Conservation (phyloP, 2,329 filamentous ascomycete species). For the Lojkania enalia region DNA sequence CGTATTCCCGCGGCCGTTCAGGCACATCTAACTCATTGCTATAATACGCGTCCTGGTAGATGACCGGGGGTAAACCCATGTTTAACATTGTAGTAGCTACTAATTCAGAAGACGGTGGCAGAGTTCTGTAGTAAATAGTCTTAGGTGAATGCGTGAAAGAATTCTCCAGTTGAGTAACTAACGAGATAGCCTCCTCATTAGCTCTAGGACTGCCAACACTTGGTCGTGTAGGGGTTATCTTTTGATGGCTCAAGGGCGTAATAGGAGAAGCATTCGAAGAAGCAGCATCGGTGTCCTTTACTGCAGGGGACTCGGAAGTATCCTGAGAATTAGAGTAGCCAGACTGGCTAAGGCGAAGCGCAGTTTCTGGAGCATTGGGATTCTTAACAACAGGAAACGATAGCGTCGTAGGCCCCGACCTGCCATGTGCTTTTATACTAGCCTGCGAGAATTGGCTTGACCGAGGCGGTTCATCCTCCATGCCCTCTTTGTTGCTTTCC, state of each 20-base stretch:
- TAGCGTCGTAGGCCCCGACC: slow-evolving; percentile 52
- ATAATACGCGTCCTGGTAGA: slow-evolving; percentile 87
- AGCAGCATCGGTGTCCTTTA: slow-evolving; percentile 14
- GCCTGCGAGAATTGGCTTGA: slow-evolving; percentile 44
- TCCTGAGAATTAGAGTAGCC: slow-evolving; percentile 54
- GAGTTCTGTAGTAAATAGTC: slow-evolving; percentile 40
- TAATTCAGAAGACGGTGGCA: slow-evolving; percentile 50
- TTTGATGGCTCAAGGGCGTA: slow-evolving; percentile 41
- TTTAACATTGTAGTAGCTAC: slow-evolving; percentile 61
- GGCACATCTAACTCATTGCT: slow-evolving; percentile 83
- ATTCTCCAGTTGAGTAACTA: slow-evolving; percentile 20
- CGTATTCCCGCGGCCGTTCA: slow-evolving; percentile 76
- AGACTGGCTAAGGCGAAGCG: slow-evolving; percentile 68
- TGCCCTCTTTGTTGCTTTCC: neutral
- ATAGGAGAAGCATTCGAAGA: slow-evolving; percentile 13
- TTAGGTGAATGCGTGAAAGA: slow-evolving; percentile 22
- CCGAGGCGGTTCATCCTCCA: slow-evolving; percentile 14
- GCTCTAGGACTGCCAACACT: slow-evolving; percentile 21
- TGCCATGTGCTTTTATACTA: slow-evolving; percentile 43
- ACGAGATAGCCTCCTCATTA: slow-evolving; percentile 19
- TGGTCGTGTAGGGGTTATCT: slow-evolving; percentile 21
- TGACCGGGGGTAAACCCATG: slow-evolving; percentile 64
- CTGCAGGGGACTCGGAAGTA: slow-evolving; percentile 29
- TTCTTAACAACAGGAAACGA: slow-evolving; percentile 79
- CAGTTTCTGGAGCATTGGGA: slow-evolving; percentile 65